Evolutionary conservation across 345 rosid species (phyloP), one percentile per base, ranked within the genome.

Genomic region (Kernera saxatilis): DNA sequence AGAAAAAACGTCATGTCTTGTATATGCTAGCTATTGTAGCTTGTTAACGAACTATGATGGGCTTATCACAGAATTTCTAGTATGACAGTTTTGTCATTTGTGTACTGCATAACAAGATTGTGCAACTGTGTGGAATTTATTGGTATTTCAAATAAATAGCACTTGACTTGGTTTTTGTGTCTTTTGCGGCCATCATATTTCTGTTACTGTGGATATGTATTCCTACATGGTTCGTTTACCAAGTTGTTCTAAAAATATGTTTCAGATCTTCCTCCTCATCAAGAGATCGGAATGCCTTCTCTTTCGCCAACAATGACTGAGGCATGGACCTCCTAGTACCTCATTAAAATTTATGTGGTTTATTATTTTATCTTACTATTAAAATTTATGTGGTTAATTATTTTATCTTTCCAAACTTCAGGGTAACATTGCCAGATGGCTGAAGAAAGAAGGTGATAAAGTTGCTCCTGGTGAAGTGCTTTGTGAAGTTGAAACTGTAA

Each of bases 241-340:
- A 60, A 53, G 5, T 61, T 60, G 6, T 60, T 27, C 11, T 36
- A 14, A 27, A 62, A 72, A 37, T 67, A 58, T 74, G 67, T 82
- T 81, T 65, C 87, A 94, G 98, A 86, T 78, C 88, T 94, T 69
- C 98, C 99, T 62, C 86, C 96, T 50, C 96, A 94, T 80, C 97
- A 94, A 74, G 97, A 89, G 80, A 88, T 94, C 26, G 99, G 99
- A 71, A 94, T 94, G 99, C 99, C 99, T 70, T 94, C 99, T 57
- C 97, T 94, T 57, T 94, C 99, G 4, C 99, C 99, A 54, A 94
- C 99, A 51, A 94, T 91, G 96, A 85, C 90, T 8, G 99, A 93
- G 97, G 99, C 75, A 82, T 61, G 84, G 25, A 59, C 43, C 39
- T 39, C 58, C 66, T 8, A 50, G 14, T 40, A 48, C 48, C 36